Evolutionary conservation across 2,329 filamentous ascomycete species (phyloP).

Genomic region (Monosporascus sp.): DNA sequence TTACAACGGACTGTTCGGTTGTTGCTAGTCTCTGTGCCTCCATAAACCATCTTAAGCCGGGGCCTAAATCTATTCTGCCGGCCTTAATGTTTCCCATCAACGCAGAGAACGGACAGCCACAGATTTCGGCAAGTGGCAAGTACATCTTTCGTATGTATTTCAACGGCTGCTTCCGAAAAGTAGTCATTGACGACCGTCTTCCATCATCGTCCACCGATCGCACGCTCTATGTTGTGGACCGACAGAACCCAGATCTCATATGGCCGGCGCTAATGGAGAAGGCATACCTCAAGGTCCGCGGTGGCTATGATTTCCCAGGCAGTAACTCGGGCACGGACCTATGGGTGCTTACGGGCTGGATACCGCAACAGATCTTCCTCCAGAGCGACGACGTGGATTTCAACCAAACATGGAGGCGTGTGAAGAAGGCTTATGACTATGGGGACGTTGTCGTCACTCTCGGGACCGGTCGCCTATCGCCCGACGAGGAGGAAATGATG

Average conservation of each 20-base stretch:
- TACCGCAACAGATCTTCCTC: constrained; percentile 90
- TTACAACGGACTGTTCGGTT: constrained; percentile 94
- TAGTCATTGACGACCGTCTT: constrained; percentile 83
- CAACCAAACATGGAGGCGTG: constrained; percentile 70
- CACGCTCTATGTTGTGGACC: constrained; percentile 81
- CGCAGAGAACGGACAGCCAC: constrained; percentile 48
- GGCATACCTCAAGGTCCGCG: constrained; percentile 89
- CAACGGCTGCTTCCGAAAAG: constrained; percentile 85
- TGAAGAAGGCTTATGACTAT: constrained; percentile 67
- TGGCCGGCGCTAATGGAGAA: constrained; percentile 96
- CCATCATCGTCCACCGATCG: constrained; percentile 71
- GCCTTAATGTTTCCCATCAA: constrained; percentile 74
- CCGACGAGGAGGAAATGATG: constrained; percentile 70
- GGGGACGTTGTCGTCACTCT: constrained; percentile 84
- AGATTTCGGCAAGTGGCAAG: constrained; percentile 72
- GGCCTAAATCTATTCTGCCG: constrained; percentile 63
- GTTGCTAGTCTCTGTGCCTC: constrained; percentile 90
- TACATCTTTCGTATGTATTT: constrained; percentile 93
- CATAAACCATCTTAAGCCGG: constrained; percentile 63
- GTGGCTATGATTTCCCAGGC: constrained; percentile 95
- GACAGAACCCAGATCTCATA: constrained; percentile 71
- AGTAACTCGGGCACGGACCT: constrained; percentile 96
- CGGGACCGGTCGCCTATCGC: constrained; percentile 78
- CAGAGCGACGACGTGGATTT: constrained; percentile 78
- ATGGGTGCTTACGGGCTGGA: constrained; percentile 91